phyloP scores from a whole-genome alignment of 345 rosid genomes.

The Gossypium sturtianum region DNA sequence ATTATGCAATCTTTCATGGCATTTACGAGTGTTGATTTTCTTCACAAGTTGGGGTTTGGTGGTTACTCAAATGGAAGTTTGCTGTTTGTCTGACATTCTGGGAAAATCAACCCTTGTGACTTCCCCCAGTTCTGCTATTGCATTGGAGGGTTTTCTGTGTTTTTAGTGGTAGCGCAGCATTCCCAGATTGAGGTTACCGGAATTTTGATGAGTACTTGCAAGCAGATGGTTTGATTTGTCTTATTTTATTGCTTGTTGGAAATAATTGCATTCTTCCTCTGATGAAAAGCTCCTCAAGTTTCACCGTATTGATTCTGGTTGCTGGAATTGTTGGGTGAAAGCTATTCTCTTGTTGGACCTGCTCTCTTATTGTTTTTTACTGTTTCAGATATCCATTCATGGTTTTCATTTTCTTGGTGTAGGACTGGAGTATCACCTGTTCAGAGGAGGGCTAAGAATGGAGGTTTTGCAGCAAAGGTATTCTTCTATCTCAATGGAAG shows the following conservation, averaged over 20 bases:
- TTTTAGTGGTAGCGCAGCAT: conserved; percentile 2
- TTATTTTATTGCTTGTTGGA: conserved; percentile 18
- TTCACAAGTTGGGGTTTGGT: conserved; percentile 1
- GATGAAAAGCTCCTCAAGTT: conserved; percentile 24
- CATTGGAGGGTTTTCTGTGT: conserved; percentile 1
- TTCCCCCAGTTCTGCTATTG: conserved; percentile 7
- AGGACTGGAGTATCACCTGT: conserved; percentile 30
- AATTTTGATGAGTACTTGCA: neutral
- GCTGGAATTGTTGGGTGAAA: conserved; percentile 1
- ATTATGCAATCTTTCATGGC: neutral
- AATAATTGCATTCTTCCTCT: conserved; percentile 15
- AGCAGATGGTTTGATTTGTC: conserved; percentile 27
- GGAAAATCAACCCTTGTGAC: neutral
- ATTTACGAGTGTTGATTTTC: conserved; percentile 5
- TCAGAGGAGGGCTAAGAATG: conserved; percentile 37
- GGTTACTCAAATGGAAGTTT: neutral
- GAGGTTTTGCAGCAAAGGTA: conserved; percentile 52
- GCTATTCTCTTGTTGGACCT: neutral
- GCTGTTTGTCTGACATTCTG: conserved; percentile 10
- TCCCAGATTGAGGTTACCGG: conserved; percentile 6
- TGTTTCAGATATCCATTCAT: conserved; percentile 12
- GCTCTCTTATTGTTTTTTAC: neutral
- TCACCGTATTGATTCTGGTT: conserved; percentile 6
- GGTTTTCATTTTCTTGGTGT: conserved; percentile 2
- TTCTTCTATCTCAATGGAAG: neutral